Percentiles rank a stretch among this genome's conserved stretches.
Evolutionary conservation across 2,329 filamentous ascomycete genomes (phyloP).

Genomic region (Colletotrichum neosansevieriae): DNA sequence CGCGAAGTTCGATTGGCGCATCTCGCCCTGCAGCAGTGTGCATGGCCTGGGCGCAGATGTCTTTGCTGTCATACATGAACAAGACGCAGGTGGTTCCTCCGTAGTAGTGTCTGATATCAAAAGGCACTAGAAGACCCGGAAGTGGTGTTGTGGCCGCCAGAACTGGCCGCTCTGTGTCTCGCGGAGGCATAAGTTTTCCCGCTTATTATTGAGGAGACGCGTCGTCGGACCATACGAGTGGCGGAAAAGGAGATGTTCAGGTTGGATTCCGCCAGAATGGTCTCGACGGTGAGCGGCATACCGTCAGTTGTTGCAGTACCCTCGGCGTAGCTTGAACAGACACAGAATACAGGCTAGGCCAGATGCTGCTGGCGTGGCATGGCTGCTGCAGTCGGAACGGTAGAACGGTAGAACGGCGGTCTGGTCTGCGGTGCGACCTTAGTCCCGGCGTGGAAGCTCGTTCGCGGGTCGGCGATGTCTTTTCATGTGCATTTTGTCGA

Average conservation of each 20-base stretch:
- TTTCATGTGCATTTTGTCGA: slow-evolving; percentile 3
- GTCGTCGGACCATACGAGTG: slow-evolving; percentile 8
- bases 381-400: slow-evolving; percentile 23
- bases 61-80: slow-evolving; percentile 38
- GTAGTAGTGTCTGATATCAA: slow-evolving; percentile 22
- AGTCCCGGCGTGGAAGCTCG: slow-evolving; percentile 9
- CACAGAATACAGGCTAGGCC: neutral
- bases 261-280: slow-evolving; percentile 25
- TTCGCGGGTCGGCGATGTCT: slow-evolving; percentile 4
- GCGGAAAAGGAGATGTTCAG: slow-evolving; percentile 6
- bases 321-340: neutral
- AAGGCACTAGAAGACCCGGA: slow-evolving; percentile 11
- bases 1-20: slow-evolving; percentile 38
- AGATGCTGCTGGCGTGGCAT: slow-evolving; percentile 23
- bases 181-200: neutral
- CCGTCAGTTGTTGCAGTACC: neutral
- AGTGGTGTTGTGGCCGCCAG: slow-evolving; percentile 19
- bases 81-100: slow-evolving; percentile 25
- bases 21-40: slow-evolving; percentile 32
- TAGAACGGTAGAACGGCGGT: slow-evolving; percentile 35
- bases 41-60: slow-evolving; percentile 36
- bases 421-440: slow-evolving; percentile 34
- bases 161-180: slow-evolving; percentile 17
- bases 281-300: slow-evolving; percentile 25
- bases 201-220: neutral